phyloP scores from a whole-genome alignment of 805 yeast species.

The Saccharomycopsis javanensis region DNA sequence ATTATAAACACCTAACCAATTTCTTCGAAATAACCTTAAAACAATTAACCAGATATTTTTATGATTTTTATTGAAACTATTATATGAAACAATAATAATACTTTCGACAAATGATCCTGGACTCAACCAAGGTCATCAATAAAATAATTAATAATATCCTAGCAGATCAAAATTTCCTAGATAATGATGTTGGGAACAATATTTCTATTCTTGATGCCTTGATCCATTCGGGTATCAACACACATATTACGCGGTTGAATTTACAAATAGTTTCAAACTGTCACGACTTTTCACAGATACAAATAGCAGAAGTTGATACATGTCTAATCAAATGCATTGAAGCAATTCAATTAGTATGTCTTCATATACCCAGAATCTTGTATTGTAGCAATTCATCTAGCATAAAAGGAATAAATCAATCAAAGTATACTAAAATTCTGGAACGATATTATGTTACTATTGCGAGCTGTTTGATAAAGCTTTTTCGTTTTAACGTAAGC shows the following conservation, averaged over 20 bases:
- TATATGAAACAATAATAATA: too few relatives aligned
- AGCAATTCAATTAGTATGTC: conserved; percentile 9
- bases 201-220: conserved; percentile 12
- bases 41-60: too few relatives aligned
- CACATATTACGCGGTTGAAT: conserved; percentile 1
- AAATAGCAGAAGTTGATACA: background rate
- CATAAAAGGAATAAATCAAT: background rate
- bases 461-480: background rate
- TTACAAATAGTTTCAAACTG: background rate
- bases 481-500: conserved; percentile 3
- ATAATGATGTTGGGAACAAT: conserved; percentile 9
- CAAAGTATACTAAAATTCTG: background rate
- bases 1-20: too few relatives aligned
- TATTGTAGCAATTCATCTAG: too few relatives aligned
- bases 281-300: background rate
- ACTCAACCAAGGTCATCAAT: conserved; percentile 6
- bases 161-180: conserved; percentile 9
- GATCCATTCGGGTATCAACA: conserved; percentile 9
- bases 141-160: conserved; percentile 12
- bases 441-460: conserved; percentile 4
- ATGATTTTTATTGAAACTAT: background rate
- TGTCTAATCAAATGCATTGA: conserved; percentile 7
- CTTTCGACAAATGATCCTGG: background rate
- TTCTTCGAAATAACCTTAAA: too few relatives aligned
- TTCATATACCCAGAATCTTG: conserved; percentile 9